phyloP scores from a whole-genome alignment of 1,284 basidiomycete genomes.

The Thelephora terrestris region DNA sequence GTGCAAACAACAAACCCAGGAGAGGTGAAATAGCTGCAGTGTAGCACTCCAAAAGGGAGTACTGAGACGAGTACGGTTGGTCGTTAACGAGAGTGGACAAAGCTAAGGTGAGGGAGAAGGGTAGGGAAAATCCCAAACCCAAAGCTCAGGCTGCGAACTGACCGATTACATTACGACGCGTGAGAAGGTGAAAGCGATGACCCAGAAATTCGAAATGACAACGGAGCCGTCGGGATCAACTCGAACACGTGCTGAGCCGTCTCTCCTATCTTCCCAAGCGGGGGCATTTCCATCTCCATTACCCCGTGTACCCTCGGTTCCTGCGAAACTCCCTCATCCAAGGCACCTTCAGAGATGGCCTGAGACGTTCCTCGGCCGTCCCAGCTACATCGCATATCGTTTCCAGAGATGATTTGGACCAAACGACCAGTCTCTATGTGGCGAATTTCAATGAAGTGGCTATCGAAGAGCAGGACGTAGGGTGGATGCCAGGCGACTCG shows the following conservation, averaged over 20 bases:
- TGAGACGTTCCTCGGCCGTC: constrained; percentile 56
- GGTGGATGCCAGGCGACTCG: constrained; percentile 83
- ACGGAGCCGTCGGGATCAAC: constrained; percentile 66
- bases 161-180: constrained; percentile 49
- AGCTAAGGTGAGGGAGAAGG: no score
- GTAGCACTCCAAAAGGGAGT: no score
- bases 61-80: no score
- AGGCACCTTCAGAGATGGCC: constrained; percentile 30
- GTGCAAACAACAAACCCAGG: no score
- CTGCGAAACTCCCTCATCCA: constrained; percentile 40
- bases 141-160: no score
- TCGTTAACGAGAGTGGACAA: no score
- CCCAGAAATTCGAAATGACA: constrained; percentile 52
- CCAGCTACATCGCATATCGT: constrained; percentile 42
- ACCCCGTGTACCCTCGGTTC: constrained; percentile 65
- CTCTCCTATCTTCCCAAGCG: constrained; percentile 14
- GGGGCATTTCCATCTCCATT: constrained; percentile 57
- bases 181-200: constrained; percentile 55
- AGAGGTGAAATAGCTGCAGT: no score
- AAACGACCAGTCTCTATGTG: constrained; percentile 80
- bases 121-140: no score
- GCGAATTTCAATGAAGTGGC: constrained; percentile 88
- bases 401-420: constrained; percentile 80
- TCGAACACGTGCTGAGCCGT: constrained; percentile 71
- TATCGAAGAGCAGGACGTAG: constrained; percentile 81